Base-by-base conservation (phyloP, 1,284 basidiomycete species). In the Trichosporon coremiiforme region DNA sequence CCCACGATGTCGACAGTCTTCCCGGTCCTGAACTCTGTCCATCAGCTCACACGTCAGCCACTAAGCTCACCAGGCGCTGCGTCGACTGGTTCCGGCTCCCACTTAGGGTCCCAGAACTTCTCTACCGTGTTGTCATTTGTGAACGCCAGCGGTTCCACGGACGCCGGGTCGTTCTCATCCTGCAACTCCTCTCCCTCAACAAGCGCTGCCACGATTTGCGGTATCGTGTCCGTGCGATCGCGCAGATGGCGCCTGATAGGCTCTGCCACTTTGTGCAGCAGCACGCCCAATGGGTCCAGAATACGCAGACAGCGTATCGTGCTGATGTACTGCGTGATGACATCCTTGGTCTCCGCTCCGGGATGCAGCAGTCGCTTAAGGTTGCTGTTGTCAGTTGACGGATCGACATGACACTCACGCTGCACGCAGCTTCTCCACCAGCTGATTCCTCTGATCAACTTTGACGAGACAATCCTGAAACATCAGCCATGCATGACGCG, bases 21-120 rank as follows among this genome's bases (percentile, higher is more conserved):
- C 78, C 91, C 93, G 0, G 91, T 89, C 36, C 93, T 87, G 84
- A 95, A 97, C 74, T 94, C 94, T 94, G 77, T 25, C 53, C 35
- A 64, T 50, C 65, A 69, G 67, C 57, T 35, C 2, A 17, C 7
- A 22, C 10, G 4, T 12, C 10, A 29, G 4, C 8, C 12, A 13
- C 17, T 6, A 13, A 25, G 81, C 87, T 75, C 71, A 92, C 91
- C 90, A 70, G 93, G 92, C 0, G 94, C 94, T 57, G 95, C 95
- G 81, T 98, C 95, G 67, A 94, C 87, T 0, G 95, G 94, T 77
- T 97, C 94, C 0, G 95, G 95, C 67, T 91, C 90, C 95, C 95
- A 98, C 72, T 91, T 90, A 0, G 92, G 89, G 80, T 97, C 93
- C 1, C 86, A 87, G 76, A 91, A 97, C 75, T 95, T 91, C 72